phyloP scores from a whole-genome alignment of 2,329 filamentous ascomycete species.

The Sporothrix euskadiensis region DNA sequence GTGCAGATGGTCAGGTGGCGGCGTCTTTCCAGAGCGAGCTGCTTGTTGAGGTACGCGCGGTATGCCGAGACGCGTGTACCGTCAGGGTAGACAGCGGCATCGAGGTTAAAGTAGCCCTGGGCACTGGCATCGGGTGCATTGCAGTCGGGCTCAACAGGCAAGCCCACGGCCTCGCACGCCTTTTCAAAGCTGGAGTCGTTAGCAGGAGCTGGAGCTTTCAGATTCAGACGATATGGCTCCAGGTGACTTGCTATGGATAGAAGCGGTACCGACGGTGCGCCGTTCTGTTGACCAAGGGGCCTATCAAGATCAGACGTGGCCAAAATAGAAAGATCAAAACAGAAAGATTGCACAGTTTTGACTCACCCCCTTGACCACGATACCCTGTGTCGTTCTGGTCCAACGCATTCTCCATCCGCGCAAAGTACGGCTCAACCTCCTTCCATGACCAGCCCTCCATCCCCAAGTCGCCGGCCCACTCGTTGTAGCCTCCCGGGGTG shows the following conservation, averaged over 20 bases:
- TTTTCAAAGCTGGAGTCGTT: slow-evolving; percentile 31
- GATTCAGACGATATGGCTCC: neutral
- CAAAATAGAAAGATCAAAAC: neutral
- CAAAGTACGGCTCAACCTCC: slow-evolving; percentile 40
- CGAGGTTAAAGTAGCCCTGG: slow-evolving; percentile 38
- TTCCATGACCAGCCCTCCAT: slow-evolving; percentile 41
- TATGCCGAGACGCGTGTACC: slow-evolving; percentile 37
- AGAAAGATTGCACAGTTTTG: neutral
- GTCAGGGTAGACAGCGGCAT: slow-evolving; percentile 36
- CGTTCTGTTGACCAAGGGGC: slow-evolving; percentile 34
- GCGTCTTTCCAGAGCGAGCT: slow-evolving; percentile 32
- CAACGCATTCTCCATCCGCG: slow-evolving; percentile 37
- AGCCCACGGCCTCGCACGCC: slow-evolving; percentile 35
- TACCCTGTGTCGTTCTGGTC: slow-evolving; percentile 28
- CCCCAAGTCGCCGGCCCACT: slow-evolving; percentile 37
- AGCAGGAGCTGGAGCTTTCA: neutral
- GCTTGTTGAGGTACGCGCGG: slow-evolving; percentile 37
- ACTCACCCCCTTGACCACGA: slow-evolving; percentile 37
- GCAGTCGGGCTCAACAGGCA: slow-evolving; percentile 35
- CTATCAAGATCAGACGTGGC: neutral
- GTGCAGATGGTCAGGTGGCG: slow-evolving; percentile 39
- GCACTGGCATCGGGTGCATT: slow-evolving; percentile 38
- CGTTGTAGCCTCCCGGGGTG: slow-evolving; percentile 37
- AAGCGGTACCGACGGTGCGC: slow-evolving; percentile 22
- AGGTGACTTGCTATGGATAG: slow-evolving; percentile 31